A percentile compares a stretch with the other conserved stretches of the same genome.
phyloP scores from a whole-genome alignment of 441 rosid species.

The Euphorbia corollata region DNA sequence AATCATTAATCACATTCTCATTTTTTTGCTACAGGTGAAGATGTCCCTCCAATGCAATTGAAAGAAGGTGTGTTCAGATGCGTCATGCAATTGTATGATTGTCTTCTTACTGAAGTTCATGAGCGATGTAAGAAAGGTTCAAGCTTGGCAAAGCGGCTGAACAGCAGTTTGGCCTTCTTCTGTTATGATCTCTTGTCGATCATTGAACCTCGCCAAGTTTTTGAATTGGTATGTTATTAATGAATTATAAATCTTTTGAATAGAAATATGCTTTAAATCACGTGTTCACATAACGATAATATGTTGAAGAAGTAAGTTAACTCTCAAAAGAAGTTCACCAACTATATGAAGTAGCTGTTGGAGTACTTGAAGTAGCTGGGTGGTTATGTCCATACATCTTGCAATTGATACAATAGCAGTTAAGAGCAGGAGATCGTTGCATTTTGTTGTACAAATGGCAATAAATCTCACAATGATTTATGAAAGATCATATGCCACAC shows the following conservation, averaged over 20 bases:
- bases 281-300: constrained; percentile 2
- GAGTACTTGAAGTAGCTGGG: not conserved
- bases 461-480: not conserved
- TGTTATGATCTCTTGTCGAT: constrained; percentile 94
- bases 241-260: not conserved
- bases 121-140: constrained; percentile 99
- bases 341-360: not conserved
- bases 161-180: constrained; percentile 98
- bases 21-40: constrained; percentile 62
- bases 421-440: not conserved
- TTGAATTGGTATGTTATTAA: constrained; percentile 71
- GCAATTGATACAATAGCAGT: not conserved
- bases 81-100: constrained; percentile 86
- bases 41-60: constrained; percentile 95
- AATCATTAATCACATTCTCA: not conserved
- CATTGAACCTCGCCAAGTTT: constrained; percentile 97
- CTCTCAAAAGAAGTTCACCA: not conserved
- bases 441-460: not conserved
- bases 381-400: not conserved
- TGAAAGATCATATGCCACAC: not conserved
- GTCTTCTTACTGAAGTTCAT: constrained; percentile 94
- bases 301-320: not conserved
- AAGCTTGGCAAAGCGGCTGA: constrained; percentile 90
- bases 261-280: not conserved
- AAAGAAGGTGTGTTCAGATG: constrained; percentile 95